These are phyloP conservation scores for Fraxinus cuspidata DNA, from an alignment of 257 asterid genomes.

Conservation along the genomic window DNA sequence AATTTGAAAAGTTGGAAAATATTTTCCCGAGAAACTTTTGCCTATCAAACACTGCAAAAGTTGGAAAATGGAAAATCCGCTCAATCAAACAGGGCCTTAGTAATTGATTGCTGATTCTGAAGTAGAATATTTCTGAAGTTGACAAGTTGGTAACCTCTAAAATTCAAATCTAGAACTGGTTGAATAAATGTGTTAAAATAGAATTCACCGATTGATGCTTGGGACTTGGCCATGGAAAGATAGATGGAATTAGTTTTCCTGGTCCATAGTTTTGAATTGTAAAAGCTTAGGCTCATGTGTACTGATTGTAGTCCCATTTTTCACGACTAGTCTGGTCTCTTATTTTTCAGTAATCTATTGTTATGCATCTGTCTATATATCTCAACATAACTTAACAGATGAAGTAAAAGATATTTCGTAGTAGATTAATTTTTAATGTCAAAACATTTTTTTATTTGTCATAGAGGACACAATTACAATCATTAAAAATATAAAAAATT, in stretches of 20 bases:
- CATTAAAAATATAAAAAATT: neutral
- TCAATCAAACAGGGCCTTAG: too few species aligned
- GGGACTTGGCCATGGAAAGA: slow-evolving; percentile 10
- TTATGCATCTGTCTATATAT: neutral
- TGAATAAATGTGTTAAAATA: slow-evolving; percentile 14
- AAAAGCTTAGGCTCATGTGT: slow-evolving; percentile 6
- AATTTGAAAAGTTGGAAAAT: too few species aligned
- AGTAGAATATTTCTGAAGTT: slow-evolving; percentile 17
- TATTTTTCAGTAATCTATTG: neutral
- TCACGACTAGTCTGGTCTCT: neutral
- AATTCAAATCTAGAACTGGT: neutral
- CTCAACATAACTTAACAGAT: neutral
- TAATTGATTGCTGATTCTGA: slow-evolving; percentile 7
- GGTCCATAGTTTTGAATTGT: neutral
- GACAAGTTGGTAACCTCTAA: slow-evolving; percentile 7
- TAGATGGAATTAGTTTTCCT: slow-evolving; percentile 5
- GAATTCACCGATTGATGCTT: neutral
- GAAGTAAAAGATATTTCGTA: neutral
- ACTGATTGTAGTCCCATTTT: neutral
- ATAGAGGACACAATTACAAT: neutral
- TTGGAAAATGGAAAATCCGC: too few species aligned
- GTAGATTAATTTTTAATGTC: too few species aligned
- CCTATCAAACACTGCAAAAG: too few species aligned
- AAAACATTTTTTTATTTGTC: neutral
- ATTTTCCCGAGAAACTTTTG: too few species aligned